Conservation (phyloP, 2,329 filamentous ascomycete species). For the Pseudocercospora cruenta region DNA sequence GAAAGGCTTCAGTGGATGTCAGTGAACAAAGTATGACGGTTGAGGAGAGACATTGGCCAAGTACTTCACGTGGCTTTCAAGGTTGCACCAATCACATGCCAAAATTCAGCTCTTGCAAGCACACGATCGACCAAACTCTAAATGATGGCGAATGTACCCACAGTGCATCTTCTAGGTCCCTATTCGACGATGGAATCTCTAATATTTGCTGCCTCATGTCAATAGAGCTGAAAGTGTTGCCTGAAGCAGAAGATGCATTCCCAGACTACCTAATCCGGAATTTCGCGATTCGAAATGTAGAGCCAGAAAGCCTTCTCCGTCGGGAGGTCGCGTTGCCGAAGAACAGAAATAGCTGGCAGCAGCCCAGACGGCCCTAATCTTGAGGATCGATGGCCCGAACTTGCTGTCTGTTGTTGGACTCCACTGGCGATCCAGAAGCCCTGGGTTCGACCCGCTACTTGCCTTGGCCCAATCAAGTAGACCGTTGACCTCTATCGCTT, state of each 20-base stretch:
- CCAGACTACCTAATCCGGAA: not conserved
- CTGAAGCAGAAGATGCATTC: not conserved
- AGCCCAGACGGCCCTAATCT: not conserved
- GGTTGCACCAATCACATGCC: slow-evolving; percentile 4
- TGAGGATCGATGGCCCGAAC: too few relatives aligned
- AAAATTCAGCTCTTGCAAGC: not conserved
- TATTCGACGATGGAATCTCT: not conserved
- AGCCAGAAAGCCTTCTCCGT: not conserved
- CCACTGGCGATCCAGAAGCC: not conserved
- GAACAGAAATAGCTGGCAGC: not conserved
- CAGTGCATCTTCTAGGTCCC: not conserved
- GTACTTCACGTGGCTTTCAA: not conserved
- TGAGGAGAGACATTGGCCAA: slow-evolving; percentile 16
- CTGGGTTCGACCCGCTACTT: not conserved
- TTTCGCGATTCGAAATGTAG: not conserved
- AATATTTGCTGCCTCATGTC: not conserved
- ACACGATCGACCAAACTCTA: not conserved
- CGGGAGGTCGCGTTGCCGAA: not conserved
- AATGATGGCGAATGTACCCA: not conserved
- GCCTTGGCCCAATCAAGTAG: not conserved
- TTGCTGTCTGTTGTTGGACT: too few relatives aligned
- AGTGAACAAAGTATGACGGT: not conserved
- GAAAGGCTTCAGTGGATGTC: slow-evolving; percentile 12
- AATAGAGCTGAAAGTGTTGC: not conserved
- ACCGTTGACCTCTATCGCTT: not conserved